Evolutionary conservation across 371 early-diverging fungal species (phyloP).

Genomic region (Rhizopus delemar): DNA sequence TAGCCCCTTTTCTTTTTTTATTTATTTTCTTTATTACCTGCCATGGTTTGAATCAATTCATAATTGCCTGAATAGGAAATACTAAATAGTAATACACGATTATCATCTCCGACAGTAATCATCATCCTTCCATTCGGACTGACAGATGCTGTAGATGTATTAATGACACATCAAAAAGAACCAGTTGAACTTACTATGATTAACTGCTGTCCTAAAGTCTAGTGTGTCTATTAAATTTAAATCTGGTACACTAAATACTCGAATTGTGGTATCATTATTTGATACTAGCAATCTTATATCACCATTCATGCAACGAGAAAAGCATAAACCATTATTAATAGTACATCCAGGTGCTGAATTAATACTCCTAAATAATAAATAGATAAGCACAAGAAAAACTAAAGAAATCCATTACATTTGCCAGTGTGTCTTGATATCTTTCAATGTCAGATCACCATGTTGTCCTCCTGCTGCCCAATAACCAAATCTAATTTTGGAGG

Average conservation of each 20-base stretch:
- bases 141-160: constrained; percentile 58
- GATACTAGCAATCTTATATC: constrained; percentile 76
- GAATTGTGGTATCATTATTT: constrained; percentile 94
- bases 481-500: constrained; percentile 61
- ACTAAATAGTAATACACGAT: constrained; percentile 79
- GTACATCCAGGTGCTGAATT: constrained; percentile 79
- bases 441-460: constrained; percentile 81
- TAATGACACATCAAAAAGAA: not conserved
- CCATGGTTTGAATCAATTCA: constrained; percentile 66
- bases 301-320: constrained; percentile 61
- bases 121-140: constrained; percentile 83
- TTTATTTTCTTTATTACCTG: constrained; percentile 38
- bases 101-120: constrained; percentile 86
- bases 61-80: constrained; percentile 65
- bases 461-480: constrained; percentile 92
- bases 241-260: constrained; percentile 77
- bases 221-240: constrained; percentile 70
- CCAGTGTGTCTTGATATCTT: constrained; percentile 72
- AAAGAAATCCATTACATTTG: constrained; percentile 34
- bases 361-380: constrained; percentile 44
- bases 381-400: constrained; percentile 1
- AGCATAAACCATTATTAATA: constrained; percentile 90
- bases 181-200: constrained; percentile 57
- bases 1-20: not conserved
- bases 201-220: constrained; percentile 82